These are phyloP conservation scores for Nematocida sp. DNA, from an alignment of 371 early-diverging fungal species.

Conservation along the genomic window DNA sequence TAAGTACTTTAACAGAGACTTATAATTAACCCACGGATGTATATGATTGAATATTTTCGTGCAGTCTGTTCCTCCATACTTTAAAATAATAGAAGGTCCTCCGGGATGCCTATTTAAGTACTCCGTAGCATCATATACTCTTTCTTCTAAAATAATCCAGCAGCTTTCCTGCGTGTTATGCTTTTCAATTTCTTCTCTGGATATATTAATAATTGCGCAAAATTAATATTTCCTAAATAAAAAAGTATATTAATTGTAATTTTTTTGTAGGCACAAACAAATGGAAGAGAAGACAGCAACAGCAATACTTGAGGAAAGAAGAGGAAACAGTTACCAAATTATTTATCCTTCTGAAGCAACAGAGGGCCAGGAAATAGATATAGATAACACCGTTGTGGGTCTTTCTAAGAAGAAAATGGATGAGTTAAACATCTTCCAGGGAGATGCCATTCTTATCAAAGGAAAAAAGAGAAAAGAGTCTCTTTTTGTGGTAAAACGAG, in stretches of 20 bases:
- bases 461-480: constrained; percentile 96
- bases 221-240: neutral
- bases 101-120: constrained; percentile 92
- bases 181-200: constrained; percentile 70
- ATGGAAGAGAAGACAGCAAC: constrained; percentile 59
- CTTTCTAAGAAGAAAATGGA: constrained; percentile 50
- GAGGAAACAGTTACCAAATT: constrained; percentile 56
- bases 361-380: constrained; percentile 1
- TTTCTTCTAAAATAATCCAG: constrained; percentile 83
- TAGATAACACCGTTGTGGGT: constrained; percentile 56
- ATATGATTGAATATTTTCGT: constrained; percentile 79
- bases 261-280: constrained; percentile 7
- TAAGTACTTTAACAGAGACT: constrained; percentile 18
- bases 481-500: constrained; percentile 83
- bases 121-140: constrained; percentile 84
- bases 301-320: constrained; percentile 65
- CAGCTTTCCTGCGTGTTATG: constrained; percentile 76
- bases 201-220: neutral
- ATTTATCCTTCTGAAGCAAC: constrained; percentile 27
- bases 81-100: constrained; percentile 78
- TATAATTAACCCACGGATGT: constrained; percentile 68
- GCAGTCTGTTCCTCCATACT: constrained; percentile 84
- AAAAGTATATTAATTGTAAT: neutral
- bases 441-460: constrained; percentile 74
- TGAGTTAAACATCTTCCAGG: constrained; percentile 58